Percentiles rank a stretch among this genome's conserved stretches.
Evolutionary conservation across 495 filamentous ascomycete species (phyloP).

Genomic region (Aspergillus olivimuriae): DNA sequence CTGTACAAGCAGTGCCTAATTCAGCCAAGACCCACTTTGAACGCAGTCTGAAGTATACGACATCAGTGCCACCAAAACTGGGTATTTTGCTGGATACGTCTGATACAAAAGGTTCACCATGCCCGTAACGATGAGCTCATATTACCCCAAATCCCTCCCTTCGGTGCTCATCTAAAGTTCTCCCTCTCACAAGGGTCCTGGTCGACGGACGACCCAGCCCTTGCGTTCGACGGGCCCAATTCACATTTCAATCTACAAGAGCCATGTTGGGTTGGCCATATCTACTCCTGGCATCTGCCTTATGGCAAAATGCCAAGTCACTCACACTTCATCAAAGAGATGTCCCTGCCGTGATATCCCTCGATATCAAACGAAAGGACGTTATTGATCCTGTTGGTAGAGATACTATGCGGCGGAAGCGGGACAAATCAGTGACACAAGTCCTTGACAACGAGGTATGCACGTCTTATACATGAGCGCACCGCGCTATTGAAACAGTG

Average conservation of each 20-base stretch:
- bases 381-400: slow-evolving; percentile 25
- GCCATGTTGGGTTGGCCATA: background rate
- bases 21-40: no score
- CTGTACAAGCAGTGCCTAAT: no score
- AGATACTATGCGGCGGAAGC: slow-evolving; percentile 30
- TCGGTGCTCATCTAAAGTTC: no score
- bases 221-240: no score
- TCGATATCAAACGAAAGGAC: slow-evolving; percentile 35
- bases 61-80: no score
- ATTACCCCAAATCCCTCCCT: no score
- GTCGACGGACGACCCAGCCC: no score
- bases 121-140: no score
- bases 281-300: slow-evolving; percentile 3
- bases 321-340: slow-evolving; percentile 29
- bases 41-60: no score
- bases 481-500: background rate
- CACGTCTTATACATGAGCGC: background rate
- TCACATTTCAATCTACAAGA: background rate
- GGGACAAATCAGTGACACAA: slow-evolving; percentile 26
- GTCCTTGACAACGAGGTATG: slow-evolving; percentile 38
- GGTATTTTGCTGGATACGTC: no score
- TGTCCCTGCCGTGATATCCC: slow-evolving; percentile 27
- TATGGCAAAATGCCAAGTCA: slow-evolving; percentile 10
- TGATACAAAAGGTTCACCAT: no score
- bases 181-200: no score